These are phyloP conservation scores for Corchorus olitorius DNA, from an alignment of 345 rosid genomes.

Conservation along the genomic window DNA sequence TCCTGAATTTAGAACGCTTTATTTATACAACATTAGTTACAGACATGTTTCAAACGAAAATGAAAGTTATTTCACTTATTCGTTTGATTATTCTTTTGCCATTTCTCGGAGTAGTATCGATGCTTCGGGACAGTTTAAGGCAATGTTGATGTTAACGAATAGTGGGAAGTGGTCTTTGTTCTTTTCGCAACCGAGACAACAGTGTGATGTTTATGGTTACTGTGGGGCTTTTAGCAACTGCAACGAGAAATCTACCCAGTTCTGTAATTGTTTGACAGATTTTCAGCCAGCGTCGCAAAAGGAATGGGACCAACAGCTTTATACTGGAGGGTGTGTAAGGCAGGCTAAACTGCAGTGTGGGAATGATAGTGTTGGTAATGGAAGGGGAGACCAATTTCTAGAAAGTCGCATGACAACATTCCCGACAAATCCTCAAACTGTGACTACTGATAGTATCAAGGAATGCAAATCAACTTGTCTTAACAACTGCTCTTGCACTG, in stretches of 20 bases:
- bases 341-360: constrained; percentile 11
- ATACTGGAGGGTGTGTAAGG: constrained; percentile 31
- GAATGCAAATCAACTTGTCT: constrained; percentile 30
- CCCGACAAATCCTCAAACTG: not conserved
- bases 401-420: not conserved
- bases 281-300: constrained; percentile 24
- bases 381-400: not conserved
- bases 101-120: constrained; percentile 46
- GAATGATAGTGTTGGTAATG: not conserved
- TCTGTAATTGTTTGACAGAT: constrained; percentile 32
- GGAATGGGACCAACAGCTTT: constrained; percentile 23
- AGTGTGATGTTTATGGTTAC: constrained; percentile 63
- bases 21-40: constrained; percentile 7
- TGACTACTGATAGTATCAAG: not conserved
- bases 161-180: constrained; percentile 50
- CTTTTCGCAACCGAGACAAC: constrained; percentile 65
- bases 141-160: constrained; percentile 37
- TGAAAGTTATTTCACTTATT: constrained; percentile 40
- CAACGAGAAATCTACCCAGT: not conserved
- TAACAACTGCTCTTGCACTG: constrained; percentile 37
- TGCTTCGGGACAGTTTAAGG: constrained; percentile 57
- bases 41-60: constrained; percentile 21
- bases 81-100: constrained; percentile 10
- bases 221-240: constrained; percentile 66
- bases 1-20: too few species aligned